These are phyloP conservation scores for Sphaerulina musiva DNA, from an alignment of 2,329 filamentous ascomycete genomes.

Conservation along the genomic window DNA sequence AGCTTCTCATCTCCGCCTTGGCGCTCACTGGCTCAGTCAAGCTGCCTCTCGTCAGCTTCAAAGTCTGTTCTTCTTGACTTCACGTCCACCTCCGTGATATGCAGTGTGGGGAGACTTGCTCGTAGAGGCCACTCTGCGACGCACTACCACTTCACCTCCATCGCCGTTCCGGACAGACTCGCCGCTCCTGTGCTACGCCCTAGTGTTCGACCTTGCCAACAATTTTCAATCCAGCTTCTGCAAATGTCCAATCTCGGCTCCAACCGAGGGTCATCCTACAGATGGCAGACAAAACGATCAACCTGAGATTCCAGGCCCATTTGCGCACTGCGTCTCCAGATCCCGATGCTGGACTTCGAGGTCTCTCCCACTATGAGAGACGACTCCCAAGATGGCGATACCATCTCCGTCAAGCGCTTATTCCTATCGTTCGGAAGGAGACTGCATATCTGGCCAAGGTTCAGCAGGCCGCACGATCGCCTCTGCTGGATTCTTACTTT, in stretches of 20 bases:
- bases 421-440: constrained; percentile 88
- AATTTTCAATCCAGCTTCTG: not conserved
- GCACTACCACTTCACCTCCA: not conserved
- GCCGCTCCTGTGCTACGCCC: not conserved
- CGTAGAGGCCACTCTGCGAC: not conserved
- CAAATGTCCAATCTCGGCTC: constrained; percentile 18
- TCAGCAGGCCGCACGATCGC: constrained; percentile 72
- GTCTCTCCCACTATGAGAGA: constrained; percentile 58
- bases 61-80: not conserved
- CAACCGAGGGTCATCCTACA: constrained; percentile 5
- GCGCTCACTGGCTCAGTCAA: not conserved
- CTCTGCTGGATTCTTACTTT: constrained; percentile 89
- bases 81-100: not conserved
- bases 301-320: constrained; percentile 25
- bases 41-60: not conserved
- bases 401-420: constrained; percentile 66
- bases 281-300: constrained; percentile 19
- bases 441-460: constrained; percentile 87
- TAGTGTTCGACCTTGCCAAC: not conserved
- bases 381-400: constrained; percentile 87
- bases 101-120: not conserved
- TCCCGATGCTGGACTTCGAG: constrained; percentile 69
- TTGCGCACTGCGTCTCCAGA: constrained; percentile 29
- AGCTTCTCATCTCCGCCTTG: not conserved
- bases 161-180: not conserved